phyloP scores from a whole-genome alignment of 169 alveolate genomes.

The Toxoplasma gondii region DNA sequence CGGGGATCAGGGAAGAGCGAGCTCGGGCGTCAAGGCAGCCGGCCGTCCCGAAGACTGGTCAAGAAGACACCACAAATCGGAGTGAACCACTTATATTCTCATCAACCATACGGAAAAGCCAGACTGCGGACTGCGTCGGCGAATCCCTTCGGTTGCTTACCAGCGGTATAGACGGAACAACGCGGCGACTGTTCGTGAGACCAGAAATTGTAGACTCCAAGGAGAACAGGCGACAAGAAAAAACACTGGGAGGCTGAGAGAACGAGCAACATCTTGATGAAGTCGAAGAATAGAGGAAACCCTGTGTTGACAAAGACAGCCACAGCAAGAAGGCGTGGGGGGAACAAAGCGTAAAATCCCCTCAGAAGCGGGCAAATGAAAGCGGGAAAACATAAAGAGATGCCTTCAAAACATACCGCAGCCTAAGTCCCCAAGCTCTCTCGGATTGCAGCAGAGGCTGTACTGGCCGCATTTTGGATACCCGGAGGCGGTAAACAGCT shows the following conservation, averaged over 20 bases:
- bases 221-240: slow-evolving; percentile 35
- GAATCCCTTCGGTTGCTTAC: not conserved
- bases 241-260: slow-evolving; percentile 60
- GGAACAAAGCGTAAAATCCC: not conserved
- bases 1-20: slow-evolving; percentile 57
- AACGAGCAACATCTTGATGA: slow-evolving; percentile 50
- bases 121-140: not conserved
- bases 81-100: not conserved
- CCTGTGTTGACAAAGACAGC: slow-evolving; percentile 25
- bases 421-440: slow-evolving; percentile 66
- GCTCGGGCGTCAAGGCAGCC: slow-evolving; percentile 57
- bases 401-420: slow-evolving; percentile 36
- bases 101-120: not conserved
- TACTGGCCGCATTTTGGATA: slow-evolving; percentile 59
- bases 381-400: not conserved
- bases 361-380: too few relatives aligned
- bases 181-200: slow-evolving; percentile 36
- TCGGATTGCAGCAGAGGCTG: slow-evolving; percentile 61
- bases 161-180: slow-evolving; percentile 53
- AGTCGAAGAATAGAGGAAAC: slow-evolving; percentile 65
- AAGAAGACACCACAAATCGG: not conserved
- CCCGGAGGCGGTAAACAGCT: slow-evolving; percentile 62
- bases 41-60: slow-evolving; percentile 59
- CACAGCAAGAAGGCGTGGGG: not conserved
- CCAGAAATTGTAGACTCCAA: slow-evolving; percentile 53